A percentile compares a stretch with the other conserved stretches of the same genome.
Evolutionary conservation across 73 alveolate genomes (phyloP).

Genomic region (Paramecium octaurelia): DNA sequence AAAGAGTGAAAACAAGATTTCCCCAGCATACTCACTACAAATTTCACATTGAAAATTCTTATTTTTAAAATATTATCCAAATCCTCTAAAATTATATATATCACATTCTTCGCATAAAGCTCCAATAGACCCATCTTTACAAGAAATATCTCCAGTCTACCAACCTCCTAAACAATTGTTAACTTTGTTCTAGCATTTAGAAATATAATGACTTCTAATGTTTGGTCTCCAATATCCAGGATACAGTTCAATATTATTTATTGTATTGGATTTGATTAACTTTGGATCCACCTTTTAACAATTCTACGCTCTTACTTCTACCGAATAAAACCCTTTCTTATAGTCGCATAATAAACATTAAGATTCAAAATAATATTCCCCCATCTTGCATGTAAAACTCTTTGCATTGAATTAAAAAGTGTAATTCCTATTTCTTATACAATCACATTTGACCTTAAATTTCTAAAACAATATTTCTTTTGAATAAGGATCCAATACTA

Average conservation of each 20-base stretch:
- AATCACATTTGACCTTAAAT: background rate
- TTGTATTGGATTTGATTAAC: background rate
- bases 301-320: background rate
- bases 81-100: background rate
- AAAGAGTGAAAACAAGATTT: background rate
- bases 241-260: background rate
- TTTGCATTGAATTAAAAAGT: background rate
- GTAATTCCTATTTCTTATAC: background rate
- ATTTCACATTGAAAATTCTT: background rate
- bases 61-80: background rate
- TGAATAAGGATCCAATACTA: background rate
- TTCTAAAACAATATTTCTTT: background rate
- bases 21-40: background rate
- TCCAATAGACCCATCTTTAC: background rate
- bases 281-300: background rate
- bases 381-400: background rate
- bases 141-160: background rate
- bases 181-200: background rate
- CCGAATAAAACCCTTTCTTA: background rate
- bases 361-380: constrained; percentile 16
- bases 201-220: background rate
- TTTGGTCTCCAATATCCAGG: background rate
- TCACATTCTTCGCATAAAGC: background rate
- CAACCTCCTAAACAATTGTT: background rate
- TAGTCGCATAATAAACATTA: background rate